Evolutionary conservation across 163 green algal genomes (phyloP), one percentile per base, ranked within the genome.

Genomic region (Volvox carteri): DNA sequence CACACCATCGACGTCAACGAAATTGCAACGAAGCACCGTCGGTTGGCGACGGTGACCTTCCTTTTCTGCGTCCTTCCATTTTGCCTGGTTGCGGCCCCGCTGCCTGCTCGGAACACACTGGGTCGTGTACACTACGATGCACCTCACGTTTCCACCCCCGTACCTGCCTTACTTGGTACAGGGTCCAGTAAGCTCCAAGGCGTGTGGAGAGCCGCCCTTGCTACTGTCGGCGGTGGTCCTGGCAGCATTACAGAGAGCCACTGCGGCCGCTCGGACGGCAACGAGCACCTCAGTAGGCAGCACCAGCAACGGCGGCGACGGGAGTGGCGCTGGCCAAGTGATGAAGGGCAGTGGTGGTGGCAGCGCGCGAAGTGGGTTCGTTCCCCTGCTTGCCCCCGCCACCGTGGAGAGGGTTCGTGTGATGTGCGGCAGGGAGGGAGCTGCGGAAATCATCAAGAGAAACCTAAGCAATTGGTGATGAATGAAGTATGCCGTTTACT

Each of bases 201-300:
- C 92, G 0, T 73, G 80, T 5, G 94, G 94, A 30, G 95, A 97
- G 90, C 95, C 95, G 33, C 90, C 94, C 3, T 90, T 96, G 83
- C 89, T 96, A 90, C 86, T 96, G 19, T 90, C 91, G 30, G 54
- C 60, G 8, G 90, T 67, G 3, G 90, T 91, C 4, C 83, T 97
- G 21, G 89, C 88, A 28, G 95, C 95, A 9, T 78, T 96, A 46
- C 88, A 94, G 62, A 68, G 78, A 14, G 93, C 93, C 3, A 84
- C 90, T 35, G 84, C 68, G 9, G 94, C 92, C 25, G 93, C 90
- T 9, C 78, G 84, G 19, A 73, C 78, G 1, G 89, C 41, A n/a
- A n/a, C n/a, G n/a, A n/a, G n/a, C n/a, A n/a, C n/a, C n/a, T n/a
- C n/a, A n/a, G n/a, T n/a, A n/a, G n/a, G n/a, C n/a, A n/a, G n/a